These are phyloP conservation scores for Porcisia deanei DNA, from an alignment of 208 protist genomes.

Conservation along the genomic window DNA sequence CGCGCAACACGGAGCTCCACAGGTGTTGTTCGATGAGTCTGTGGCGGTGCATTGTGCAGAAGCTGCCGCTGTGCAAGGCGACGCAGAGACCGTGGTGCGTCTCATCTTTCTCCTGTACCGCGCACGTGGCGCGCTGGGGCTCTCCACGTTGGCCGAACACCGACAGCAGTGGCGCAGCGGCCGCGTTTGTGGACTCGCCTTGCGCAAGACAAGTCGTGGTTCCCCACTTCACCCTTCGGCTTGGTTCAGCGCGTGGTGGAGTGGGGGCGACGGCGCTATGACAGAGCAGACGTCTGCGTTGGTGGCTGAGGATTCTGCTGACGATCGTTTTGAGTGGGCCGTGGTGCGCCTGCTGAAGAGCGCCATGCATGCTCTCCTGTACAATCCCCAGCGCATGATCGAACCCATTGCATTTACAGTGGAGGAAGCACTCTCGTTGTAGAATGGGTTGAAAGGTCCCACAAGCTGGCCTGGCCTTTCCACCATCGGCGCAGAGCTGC, in stretches of 20 bases:
- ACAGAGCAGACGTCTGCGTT: background rate
- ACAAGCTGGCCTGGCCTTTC: slow-evolving; percentile 41
- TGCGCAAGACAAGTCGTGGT: slow-evolving; percentile 1
- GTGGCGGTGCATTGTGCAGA: slow-evolving; percentile 64
- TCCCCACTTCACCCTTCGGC: slow-evolving; percentile 4
- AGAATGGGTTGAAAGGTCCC: slow-evolving; percentile 33
- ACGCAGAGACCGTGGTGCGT: slow-evolving; percentile 62
- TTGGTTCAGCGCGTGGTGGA: slow-evolving; percentile 10
- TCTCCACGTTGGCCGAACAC: slow-evolving; percentile 27
- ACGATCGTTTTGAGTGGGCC: slow-evolving; percentile 40
- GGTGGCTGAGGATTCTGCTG: slow-evolving; percentile 3
- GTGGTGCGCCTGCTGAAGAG: slow-evolving; percentile 58
- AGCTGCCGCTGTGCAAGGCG: slow-evolving; percentile 47
- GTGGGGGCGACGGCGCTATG: background rate
- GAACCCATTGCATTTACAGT: slow-evolving; percentile 15
- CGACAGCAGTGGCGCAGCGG: slow-evolving; percentile 15
- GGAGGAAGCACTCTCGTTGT: slow-evolving; percentile 42
- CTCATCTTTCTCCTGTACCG: slow-evolving; percentile 75
- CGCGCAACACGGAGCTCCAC: background rate
- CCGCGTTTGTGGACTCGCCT: background rate
- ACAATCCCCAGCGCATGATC: slow-evolving; percentile 16
- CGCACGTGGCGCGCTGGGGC: slow-evolving; percentile 37
- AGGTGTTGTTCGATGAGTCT: slow-evolving; percentile 40
- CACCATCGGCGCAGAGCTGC: slow-evolving; percentile 43
- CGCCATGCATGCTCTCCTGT: slow-evolving; percentile 48